Percentiles rank a stretch among this genome's conserved stretches.
These are phyloP conservation scores for Jaapia argillacea DNA, from an alignment of 768 basidiomycete genomes.

Conservation along the genomic window DNA sequence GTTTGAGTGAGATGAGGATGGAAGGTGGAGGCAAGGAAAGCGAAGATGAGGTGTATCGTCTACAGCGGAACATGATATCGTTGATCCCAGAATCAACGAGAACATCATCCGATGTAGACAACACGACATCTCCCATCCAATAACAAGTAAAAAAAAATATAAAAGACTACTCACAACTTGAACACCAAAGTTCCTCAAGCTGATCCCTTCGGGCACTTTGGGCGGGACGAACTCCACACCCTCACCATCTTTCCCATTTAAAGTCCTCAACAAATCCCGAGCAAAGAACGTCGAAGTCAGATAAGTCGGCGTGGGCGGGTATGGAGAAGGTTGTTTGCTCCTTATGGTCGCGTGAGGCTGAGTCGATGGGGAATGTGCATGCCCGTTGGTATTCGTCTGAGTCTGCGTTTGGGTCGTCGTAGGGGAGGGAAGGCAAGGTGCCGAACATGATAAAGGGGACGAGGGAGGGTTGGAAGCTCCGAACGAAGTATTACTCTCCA, in stretches of 20 bases:
- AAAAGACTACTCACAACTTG: conserved; percentile 57
- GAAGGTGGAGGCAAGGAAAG: conserved; percentile 10
- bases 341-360: background rate
- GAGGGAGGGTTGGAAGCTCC: no score
- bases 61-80: conserved; percentile 1
- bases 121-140: background rate
- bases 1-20: conserved; percentile 2
- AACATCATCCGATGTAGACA: conserved; percentile 1
- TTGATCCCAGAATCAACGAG: background rate
- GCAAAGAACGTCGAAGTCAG: conserved; percentile 21
- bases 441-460: no score
- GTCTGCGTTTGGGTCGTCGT: no score
- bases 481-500: no score
- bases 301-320: conserved; percentile 6
- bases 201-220: conserved; percentile 73
- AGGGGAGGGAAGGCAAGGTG: no score
- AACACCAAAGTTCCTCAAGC: conserved; percentile 80
- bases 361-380: conserved; percentile 35
- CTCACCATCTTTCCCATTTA: conserved; percentile 15
- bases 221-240: conserved; percentile 52
- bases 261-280: conserved; percentile 23
- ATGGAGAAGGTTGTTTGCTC: conserved; percentile 2
- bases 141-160: conserved; percentile 5
- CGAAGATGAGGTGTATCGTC: conserved; percentile 14
- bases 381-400: no score